Conservation (phyloP, 2,329 filamentous ascomycete genomes). For the Aspergillus quadricinctus region DNA sequence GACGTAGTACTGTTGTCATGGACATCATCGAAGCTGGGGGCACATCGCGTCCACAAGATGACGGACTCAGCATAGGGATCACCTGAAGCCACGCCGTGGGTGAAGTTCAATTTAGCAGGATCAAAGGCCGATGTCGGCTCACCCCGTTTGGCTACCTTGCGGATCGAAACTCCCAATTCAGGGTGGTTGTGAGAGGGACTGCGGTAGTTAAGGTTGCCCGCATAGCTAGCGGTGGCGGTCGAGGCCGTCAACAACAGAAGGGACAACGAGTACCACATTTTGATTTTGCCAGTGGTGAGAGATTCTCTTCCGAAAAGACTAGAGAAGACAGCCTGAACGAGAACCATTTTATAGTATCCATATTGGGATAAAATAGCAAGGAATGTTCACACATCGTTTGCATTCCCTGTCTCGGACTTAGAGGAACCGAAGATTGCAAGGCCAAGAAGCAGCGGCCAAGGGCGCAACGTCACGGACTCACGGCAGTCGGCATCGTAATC, state of each 20-base stretch:
- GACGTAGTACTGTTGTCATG: conserved; percentile 53
- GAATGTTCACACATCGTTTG: neutral
- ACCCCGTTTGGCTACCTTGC: conserved; percentile 56
- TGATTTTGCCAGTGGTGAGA: neutral
- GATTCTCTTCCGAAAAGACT: neutral
- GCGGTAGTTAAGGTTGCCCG: conserved; percentile 61
- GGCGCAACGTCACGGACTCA: neutral
- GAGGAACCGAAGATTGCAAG: neutral
- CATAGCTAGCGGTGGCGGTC: conserved; percentile 19
- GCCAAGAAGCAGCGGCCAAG: neutral
- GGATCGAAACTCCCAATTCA: conserved; percentile 47
- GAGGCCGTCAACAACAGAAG: neutral
- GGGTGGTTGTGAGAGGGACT: conserved; percentile 63
- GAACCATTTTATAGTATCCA: neutral
- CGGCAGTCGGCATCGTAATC: neutral
- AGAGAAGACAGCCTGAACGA: neutral
- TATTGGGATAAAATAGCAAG: neutral
- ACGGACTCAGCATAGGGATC: conserved; percentile 42
- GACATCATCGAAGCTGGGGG: conserved; percentile 41
- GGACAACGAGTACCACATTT: neutral
- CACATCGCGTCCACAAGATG: conserved; percentile 42
- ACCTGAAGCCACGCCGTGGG: conserved; percentile 56
- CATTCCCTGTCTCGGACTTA: neutral
- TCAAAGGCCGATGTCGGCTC: conserved; percentile 42
- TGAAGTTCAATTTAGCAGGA: conserved; percentile 55